Evolutionary conservation across 192 early-diverging fungal genomes (phyloP).

Genomic region (Dimargaris cristalligena): DNA sequence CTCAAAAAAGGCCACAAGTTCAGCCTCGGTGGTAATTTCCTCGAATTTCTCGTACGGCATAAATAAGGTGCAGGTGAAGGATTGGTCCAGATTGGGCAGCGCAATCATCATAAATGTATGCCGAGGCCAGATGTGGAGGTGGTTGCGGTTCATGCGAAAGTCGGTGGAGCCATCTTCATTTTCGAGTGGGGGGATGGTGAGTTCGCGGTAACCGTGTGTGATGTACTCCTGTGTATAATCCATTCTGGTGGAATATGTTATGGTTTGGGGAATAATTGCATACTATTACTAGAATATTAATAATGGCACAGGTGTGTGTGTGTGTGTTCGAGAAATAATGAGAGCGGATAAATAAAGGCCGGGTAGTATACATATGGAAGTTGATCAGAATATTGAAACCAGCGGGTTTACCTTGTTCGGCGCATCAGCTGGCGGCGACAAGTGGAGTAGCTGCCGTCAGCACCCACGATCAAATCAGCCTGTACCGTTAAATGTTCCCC

Average conservation of each 20-base stretch:
- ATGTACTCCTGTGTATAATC: constrained; percentile 82
- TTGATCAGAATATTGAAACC: no score
- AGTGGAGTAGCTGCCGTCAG: constrained; percentile 74
- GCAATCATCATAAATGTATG: constrained; percentile 97
- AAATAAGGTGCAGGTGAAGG: constrained; percentile 93
- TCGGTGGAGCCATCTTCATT: constrained; percentile 34
- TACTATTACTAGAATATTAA: no score
- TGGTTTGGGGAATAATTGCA: no score
- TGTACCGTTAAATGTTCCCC: constrained; percentile 23
- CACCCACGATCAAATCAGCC: constrained; percentile 71
- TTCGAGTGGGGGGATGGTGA: constrained; percentile 57
- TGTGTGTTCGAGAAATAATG: no score
- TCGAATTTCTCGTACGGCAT: constrained; percentile 82
- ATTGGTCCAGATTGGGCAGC: constrained; percentile 82
- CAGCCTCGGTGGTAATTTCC: constrained; percentile 37
- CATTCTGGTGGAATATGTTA: no score
- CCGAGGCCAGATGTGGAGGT: constrained; percentile 95
- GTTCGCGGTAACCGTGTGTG: constrained; percentile 79
- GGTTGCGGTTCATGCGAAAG: constrained; percentile 74
- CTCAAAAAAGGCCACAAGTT: constrained; percentile 53
- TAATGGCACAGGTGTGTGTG: no score
- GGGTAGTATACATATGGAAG: no score
- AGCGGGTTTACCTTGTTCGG: constrained; percentile 37
- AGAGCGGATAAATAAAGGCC: no score
- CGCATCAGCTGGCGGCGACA: constrained; percentile 71